Evolutionary conservation across 2,329 filamentous ascomycete species (phyloP).

Genomic region (Fusarium luffae): DNA sequence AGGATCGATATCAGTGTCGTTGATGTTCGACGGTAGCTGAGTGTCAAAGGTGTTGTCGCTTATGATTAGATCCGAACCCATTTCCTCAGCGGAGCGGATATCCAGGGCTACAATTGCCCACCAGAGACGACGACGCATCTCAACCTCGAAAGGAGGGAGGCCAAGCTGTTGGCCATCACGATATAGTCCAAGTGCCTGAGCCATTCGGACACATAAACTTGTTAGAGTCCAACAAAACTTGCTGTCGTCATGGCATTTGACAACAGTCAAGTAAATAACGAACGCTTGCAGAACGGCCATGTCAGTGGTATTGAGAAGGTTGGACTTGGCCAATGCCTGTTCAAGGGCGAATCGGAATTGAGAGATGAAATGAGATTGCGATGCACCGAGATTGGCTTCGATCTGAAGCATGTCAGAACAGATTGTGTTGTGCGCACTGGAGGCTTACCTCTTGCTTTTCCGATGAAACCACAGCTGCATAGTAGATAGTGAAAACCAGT

Average conservation of each 20-base stretch:
- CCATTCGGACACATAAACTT: slow-evolving; percentile 35
- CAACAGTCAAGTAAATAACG: slow-evolving; percentile 33
- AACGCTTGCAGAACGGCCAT: slow-evolving; percentile 37
- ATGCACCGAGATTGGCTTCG: slow-evolving; percentile 27
- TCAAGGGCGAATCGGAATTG: slow-evolving; percentile 40
- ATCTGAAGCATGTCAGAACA: slow-evolving; percentile 18
- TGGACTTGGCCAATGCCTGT: slow-evolving; percentile 37
- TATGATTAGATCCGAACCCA: slow-evolving; percentile 37
- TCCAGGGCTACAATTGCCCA: slow-evolving; percentile 36
- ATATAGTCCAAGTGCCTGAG: slow-evolving; percentile 35
- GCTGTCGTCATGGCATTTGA: slow-evolving; percentile 38
- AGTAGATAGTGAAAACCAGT: slow-evolving; percentile 37
- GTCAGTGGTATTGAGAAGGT: slow-evolving; percentile 33
- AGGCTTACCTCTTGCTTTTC: slow-evolving; percentile 27
- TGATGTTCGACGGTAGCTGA: slow-evolving; percentile 36
- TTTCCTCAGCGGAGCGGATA: slow-evolving; percentile 34
- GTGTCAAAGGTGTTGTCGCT: slow-evolving; percentile 33
- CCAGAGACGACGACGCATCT: slow-evolving; percentile 41
- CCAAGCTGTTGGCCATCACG: slow-evolving; percentile 33
- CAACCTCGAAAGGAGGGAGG: slow-evolving; percentile 34
- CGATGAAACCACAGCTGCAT: slow-evolving; percentile 27
- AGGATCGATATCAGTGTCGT: slow-evolving; percentile 36
- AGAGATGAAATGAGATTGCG: slow-evolving; percentile 29
- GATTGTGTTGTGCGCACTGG: neutral
- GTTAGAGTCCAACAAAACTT: slow-evolving; percentile 36